Conservation (phyloP, 2,329 filamentous ascomycete species). For the Cytospora piceicola region DNA sequence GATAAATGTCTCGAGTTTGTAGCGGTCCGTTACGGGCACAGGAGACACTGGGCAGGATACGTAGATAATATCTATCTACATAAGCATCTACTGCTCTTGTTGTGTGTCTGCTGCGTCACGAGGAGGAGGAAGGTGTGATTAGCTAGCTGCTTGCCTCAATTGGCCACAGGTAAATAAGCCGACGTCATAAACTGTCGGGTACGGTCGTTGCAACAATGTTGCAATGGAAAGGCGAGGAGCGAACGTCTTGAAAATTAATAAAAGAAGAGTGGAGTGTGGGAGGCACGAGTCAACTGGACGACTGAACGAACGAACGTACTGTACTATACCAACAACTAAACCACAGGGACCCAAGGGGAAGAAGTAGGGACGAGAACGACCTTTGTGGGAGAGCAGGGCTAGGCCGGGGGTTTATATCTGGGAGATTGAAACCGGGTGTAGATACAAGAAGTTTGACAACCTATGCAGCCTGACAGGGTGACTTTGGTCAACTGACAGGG, state of each 20-base stretch:
- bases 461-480: not conserved
- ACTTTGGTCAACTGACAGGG: not conserved
- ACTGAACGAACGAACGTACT: not conserved
- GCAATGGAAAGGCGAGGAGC: slow-evolving; percentile 2
- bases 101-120: not conserved
- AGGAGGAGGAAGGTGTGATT: not conserved
- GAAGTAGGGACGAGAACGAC: not conserved
- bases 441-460: not conserved
- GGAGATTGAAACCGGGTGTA: not conserved
- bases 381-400: not conserved
- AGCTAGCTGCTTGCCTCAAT: slow-evolving; percentile 1
- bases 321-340: not conserved
- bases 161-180: slow-evolving; percentile 3
- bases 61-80: not conserved
- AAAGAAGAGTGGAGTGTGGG: slow-evolving; percentile 1
- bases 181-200: not conserved
- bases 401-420: not conserved
- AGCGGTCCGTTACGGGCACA: no score
- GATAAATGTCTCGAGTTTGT: not conserved
- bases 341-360: not conserved
- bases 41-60: not conserved
- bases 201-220: not conserved
- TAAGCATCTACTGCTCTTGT: not conserved
- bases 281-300: not conserved
- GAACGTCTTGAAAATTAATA: not conserved